Conservation (phyloP, 1,284 basidiomycete species). For the Apiotrichum brassicae region DNA sequence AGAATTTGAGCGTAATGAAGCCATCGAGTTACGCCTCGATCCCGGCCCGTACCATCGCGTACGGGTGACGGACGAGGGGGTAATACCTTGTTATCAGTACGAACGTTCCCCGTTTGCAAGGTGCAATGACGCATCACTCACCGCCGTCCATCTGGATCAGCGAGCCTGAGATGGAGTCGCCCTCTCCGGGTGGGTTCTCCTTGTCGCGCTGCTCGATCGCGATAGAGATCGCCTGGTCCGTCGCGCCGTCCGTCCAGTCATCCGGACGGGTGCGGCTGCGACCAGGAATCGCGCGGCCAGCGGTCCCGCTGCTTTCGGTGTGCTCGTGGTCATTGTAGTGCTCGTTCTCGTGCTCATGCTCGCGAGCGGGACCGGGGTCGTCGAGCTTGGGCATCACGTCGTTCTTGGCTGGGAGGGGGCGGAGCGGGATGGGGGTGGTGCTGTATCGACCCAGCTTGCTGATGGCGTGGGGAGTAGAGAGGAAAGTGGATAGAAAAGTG, state of each 20-base stretch:
- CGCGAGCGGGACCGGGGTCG: background rate
- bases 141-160: conserved; percentile 18
- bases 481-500: too few species aligned
- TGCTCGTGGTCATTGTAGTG: background rate
- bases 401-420: background rate
- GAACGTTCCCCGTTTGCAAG: too few species aligned
- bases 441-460: background rate
- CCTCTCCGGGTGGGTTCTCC: conserved; percentile 18
- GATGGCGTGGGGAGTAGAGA: background rate
- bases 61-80: conserved; percentile 36
- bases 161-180: conserved; percentile 17
- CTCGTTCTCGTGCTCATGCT: too few species aligned
- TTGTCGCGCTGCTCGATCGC: conserved; percentile 19
- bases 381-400: background rate
- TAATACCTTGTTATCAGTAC: conserved; percentile 20
- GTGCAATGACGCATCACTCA: conserved; percentile 5
- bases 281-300: background rate
- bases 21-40: conserved; percentile 28
- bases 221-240: conserved; percentile 19
- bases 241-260: conserved; percentile 21
- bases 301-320: background rate
- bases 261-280: background rate
- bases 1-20: conserved; percentile 20
- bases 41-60: conserved; percentile 25
- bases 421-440: background rate